A percentile compares a stretch with the other conserved stretches of the same genome.
phyloP scores from a whole-genome alignment of 192 early-diverging fungal genomes.

The Coemansia sp. region DNA sequence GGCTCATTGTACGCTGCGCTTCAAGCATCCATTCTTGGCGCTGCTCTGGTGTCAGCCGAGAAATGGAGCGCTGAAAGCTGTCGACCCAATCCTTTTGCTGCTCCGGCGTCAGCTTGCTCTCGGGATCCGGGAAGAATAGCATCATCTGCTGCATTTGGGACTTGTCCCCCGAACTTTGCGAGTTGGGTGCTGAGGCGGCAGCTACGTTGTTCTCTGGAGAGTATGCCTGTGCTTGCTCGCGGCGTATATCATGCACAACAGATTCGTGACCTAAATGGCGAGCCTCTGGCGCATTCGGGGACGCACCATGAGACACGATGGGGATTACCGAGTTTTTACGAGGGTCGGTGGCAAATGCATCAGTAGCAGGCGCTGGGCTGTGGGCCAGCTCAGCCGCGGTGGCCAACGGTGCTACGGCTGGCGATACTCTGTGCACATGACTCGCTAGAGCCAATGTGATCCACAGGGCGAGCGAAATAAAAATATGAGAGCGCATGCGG shows the following conservation, averaged over 20 bases:
- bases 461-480: not conserved
- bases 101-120: not conserved
- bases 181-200: not conserved
- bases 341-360: not conserved
- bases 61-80: not conserved
- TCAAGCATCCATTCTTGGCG: not conserved
- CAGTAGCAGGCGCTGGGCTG: not conserved
- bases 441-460: not conserved
- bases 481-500: not conserved
- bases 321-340: not conserved
- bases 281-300: not conserved
- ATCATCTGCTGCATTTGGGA: conserved; percentile 2
- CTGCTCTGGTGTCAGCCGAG: conserved; percentile 2
- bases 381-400: not conserved
- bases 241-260: not conserved
- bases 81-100: not conserved
- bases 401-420: not conserved
- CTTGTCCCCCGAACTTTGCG: not conserved
- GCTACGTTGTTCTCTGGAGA: not conserved
- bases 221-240: not conserved
- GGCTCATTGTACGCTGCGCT: not conserved
- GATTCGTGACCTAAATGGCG: not conserved
- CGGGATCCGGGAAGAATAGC: conserved; percentile 6
- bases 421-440: not conserved
- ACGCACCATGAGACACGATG: not conserved